Evolutionary conservation across 805 yeast genomes (phyloP), one percentile per base, ranked within the genome.

Genomic region (Brettanomyces nanus): DNA sequence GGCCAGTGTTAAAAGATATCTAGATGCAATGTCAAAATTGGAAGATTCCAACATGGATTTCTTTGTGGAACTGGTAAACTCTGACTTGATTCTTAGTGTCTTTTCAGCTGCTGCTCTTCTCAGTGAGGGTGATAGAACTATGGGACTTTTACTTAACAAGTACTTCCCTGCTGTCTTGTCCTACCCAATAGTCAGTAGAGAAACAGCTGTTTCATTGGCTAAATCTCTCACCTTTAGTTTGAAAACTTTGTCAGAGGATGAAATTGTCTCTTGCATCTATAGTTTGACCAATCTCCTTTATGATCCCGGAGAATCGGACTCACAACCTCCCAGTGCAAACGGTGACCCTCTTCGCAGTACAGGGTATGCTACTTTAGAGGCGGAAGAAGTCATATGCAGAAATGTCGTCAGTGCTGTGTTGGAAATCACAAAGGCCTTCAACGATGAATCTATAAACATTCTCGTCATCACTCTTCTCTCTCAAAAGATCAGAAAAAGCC

Each of bases 241-340:
- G 46, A 73, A 71, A 40, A 73, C 75, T 6, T 64, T 83, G 37
- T 75, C 87, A 15, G 90, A 86, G 52, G 96, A 87, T 53, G 75
- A 85, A 1, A 78, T 83, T 18, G 84, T 87, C 6, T 80, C 95
- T 6, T 73, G 90, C 1, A 77, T 92, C 36, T 92, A 92, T 59
- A 78, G 94, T 0, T 67, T 90, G 45, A 76, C 84, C 15, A 92
- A 92, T 54, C 57, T 83, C 42, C 61, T 90, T 23, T 36, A 73
- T 68, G 37, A 78, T 71, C 13, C 72, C 7, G 14, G 40, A 38
- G 18, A 69, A 58, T 36, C 54, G 53, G 35, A 65, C 53, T 37
- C 63, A 42, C 19, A 45, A 37, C 19, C 23, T 43, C 3, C 43
- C 45, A 31, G 38, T 5, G 35, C 48, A 13, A 36, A 46, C 1